Percentiles rank a stretch among this genome's conserved stretches.
Conservation (phyloP, 768 basidiomycete species). For the Mycena floridula region DNA sequence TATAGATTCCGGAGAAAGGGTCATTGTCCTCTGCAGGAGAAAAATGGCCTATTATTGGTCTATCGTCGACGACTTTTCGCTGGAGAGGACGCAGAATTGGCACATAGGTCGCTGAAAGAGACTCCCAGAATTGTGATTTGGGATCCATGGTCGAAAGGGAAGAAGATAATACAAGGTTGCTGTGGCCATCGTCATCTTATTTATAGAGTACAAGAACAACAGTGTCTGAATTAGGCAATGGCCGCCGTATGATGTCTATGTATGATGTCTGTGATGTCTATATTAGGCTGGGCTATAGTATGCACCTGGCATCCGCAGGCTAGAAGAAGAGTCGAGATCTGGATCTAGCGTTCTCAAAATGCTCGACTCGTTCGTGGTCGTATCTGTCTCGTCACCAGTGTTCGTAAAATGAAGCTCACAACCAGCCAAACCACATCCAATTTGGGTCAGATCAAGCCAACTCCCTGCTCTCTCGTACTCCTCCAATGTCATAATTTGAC, state of each 20-base stretch:
- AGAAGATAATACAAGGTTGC: too few relatives aligned
- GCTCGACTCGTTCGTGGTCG: constrained; percentile 1
- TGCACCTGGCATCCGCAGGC: too few relatives aligned
- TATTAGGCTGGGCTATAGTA: too few relatives aligned
- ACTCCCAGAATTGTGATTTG: background rate
- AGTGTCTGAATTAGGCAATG: too few relatives aligned
- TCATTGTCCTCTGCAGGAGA: background rate
- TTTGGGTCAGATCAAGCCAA: constrained; percentile 27
- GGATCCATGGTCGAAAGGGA: too few relatives aligned
- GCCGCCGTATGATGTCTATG: too few relatives aligned
- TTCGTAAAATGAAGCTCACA: constrained; percentile 3
- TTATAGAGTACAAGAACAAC: too few relatives aligned
- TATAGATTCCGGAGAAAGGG: constrained; percentile 6
- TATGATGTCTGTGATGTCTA: too few relatives aligned
- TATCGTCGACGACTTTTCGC: too few relatives aligned
- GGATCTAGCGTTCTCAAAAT: constrained; percentile 4
- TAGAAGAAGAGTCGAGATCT: too few relatives aligned
- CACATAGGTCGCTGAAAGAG: background rate
- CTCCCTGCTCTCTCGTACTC: constrained; percentile 45
- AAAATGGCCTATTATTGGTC: too few relatives aligned
- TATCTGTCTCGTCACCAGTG: background rate
- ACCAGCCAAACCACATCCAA: constrained; percentile 9
- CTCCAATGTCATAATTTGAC: constrained; percentile 32
- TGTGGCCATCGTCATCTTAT: too few relatives aligned
- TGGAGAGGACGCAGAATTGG: background rate